A percentile compares a stretch with the other conserved stretches of the same genome.
These are phyloP conservation scores for Diaporthe sp. DNA, from an alignment of 2,329 filamentous ascomycete genomes.

Conservation along the genomic window DNA sequence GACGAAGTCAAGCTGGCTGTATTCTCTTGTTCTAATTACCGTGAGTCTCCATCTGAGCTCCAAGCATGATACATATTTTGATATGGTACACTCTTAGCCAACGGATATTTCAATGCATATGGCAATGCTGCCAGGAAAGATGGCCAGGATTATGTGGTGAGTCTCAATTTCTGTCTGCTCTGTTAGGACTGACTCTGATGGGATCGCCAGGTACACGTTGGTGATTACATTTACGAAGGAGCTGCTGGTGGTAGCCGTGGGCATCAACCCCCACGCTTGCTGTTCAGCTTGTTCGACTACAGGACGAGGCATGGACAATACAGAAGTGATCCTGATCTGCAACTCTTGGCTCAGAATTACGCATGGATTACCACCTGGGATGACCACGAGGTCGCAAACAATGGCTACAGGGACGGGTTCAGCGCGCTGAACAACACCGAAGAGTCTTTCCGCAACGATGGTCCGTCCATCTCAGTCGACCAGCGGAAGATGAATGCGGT, in stretches of 20 bases:
- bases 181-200: neutral
- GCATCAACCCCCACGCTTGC: conserved; percentile 65
- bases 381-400: conserved; percentile 74
- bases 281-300: conserved; percentile 69
- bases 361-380: conserved; percentile 77
- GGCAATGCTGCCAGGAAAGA: conserved; percentile 72
- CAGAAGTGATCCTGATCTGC: conserved; percentile 70
- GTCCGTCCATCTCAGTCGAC: conserved; percentile 72
- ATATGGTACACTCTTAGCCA: conserved; percentile 50
- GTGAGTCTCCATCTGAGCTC: conserved; percentile 53
- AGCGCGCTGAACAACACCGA: conserved; percentile 76
- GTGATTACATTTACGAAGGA: conserved; percentile 77
- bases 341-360: conserved; percentile 67
- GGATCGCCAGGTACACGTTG: conserved; percentile 61
- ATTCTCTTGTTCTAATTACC: conserved; percentile 80
- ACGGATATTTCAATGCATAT: conserved; percentile 72
- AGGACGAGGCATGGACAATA: conserved; percentile 72
- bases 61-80: neutral
- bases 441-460: conserved; percentile 71
- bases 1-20: conserved; percentile 74
- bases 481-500: conserved; percentile 82
- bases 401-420: conserved; percentile 74
- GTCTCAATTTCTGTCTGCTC: neutral
- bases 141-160: conserved; percentile 69
- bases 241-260: conserved; percentile 62